Evolutionary conservation across 768 basidiomycete species (phyloP).

Genomic region (Tephrocybe sp.): DNA sequence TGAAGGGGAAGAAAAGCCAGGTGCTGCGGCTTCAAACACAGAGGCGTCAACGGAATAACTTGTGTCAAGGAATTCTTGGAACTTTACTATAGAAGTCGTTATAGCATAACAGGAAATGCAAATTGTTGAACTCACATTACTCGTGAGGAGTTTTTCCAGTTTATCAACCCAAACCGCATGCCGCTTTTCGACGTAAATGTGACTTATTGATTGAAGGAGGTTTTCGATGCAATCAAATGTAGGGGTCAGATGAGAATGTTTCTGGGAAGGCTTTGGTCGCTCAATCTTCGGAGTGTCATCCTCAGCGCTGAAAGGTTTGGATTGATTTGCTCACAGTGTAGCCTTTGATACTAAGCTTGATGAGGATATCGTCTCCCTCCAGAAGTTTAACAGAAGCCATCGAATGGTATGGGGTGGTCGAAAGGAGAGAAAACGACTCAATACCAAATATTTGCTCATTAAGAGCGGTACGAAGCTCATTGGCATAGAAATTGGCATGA

Average conservation of each 20-base stretch:
- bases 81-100: too few species aligned
- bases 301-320: too few species aligned
- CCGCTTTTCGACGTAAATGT: conserved; percentile 47
- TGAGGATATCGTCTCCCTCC: conserved; percentile 48
- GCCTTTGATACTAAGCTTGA: conserved; percentile 53
- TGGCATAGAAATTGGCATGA: conserved; percentile 36
- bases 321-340: conserved; percentile 45
- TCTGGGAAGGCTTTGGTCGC: neutral
- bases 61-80: too few species aligned
- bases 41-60: too few species aligned
- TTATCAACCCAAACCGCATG: conserved; percentile 49
- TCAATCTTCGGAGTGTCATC: conserved; percentile 9
- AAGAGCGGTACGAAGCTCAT: conserved; percentile 56
- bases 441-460: conserved; percentile 62
- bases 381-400: conserved; percentile 53
- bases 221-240: conserved; percentile 61
- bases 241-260: conserved; percentile 18
- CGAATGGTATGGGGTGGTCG: conserved; percentile 45
- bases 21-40: too few species aligned
- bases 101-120: too few species aligned
- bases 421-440: conserved; percentile 40
- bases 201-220: conserved; percentile 55
- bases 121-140: neutral
- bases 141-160: conserved; percentile 39
- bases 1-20: too few species aligned